Evolutionary conservation across 116 monocot genomes (phyloP).

Genomic region (Trichopus zeylanicus): DNA sequence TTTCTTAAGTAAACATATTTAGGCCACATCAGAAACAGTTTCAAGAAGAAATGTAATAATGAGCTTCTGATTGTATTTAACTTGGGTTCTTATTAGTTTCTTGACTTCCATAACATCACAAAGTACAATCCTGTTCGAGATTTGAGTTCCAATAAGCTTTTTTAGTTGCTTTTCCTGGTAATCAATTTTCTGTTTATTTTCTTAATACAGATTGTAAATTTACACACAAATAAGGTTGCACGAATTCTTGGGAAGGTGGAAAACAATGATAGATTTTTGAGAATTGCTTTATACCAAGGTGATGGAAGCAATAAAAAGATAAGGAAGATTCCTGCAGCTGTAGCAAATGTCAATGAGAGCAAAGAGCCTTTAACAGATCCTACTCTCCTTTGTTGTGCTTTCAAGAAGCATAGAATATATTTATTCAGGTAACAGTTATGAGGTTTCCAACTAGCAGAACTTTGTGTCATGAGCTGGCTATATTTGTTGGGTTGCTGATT

Average conservation of each 20-base stretch:
- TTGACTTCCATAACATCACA: too few species aligned
- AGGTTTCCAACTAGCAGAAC: not conserved
- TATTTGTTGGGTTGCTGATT: not conserved
- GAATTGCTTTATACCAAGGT: slow-evolving; percentile 84
- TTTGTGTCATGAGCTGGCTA: too few species aligned
- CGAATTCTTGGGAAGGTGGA: slow-evolving; percentile 97
- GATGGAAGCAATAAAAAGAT: slow-evolving; percentile 71
- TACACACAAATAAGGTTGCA: slow-evolving; percentile 94
- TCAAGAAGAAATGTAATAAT: too few species aligned
- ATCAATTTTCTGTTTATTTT: not conserved
- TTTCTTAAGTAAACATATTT: too few species aligned
- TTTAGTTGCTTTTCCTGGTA: not conserved
- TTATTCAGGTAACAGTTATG: slow-evolving; percentile 64
- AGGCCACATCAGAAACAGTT: too few species aligned
- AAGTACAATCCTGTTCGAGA: too few species aligned
- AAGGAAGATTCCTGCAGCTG: slow-evolving; percentile 63
- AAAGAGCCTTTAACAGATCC: slow-evolving; percentile 93
- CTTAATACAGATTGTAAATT: slow-evolving; percentile 70
- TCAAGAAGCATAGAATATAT: slow-evolving; percentile 92
- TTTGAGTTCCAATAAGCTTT: too few species aligned
- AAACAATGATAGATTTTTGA: slow-evolving; percentile 91
- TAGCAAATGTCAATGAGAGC: slow-evolving; percentile 76
- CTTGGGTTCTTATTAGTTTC: too few species aligned
- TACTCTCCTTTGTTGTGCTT: slow-evolving; percentile 94
- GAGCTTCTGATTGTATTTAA: too few species aligned